A percentile compares a stretch with the other conserved stretches of the same genome.
Evolutionary conservation across 2,329 filamentous ascomycete species (phyloP).

Genomic region (Leptographium flavum): DNA sequence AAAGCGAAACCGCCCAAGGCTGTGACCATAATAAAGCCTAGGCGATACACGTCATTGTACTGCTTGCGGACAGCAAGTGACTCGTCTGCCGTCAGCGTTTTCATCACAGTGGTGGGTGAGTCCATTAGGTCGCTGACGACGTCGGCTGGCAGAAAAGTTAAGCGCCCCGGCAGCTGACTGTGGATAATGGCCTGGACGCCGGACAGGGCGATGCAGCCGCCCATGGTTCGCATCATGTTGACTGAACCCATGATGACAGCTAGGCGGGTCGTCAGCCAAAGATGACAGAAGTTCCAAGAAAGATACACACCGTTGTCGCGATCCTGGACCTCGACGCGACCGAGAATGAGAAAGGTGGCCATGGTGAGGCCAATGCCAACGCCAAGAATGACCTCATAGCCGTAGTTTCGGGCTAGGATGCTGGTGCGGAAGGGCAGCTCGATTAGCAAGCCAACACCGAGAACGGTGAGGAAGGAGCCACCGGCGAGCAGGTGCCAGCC

Average conservation of each 20-base stretch:
- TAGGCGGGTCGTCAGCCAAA: too few relatives aligned
- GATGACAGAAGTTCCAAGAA: neutral
- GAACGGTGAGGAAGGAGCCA: neutral
- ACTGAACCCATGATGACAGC: neutral
- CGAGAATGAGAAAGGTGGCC: neutral
- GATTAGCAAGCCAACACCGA: neutral
- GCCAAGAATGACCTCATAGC: neutral
- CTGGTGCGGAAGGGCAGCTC: neutral
- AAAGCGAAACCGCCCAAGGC: neutral
- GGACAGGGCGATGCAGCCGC: neutral
- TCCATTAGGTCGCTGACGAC: neutral
- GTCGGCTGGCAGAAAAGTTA: neutral
- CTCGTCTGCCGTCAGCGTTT: neutral
- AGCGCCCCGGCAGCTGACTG: neutral
- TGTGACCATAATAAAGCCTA: neutral
- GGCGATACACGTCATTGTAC: neutral
- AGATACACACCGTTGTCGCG: neutral
- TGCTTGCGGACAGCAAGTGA: neutral
- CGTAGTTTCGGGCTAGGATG: neutral
- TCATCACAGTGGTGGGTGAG: neutral
- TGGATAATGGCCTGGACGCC: neutral
- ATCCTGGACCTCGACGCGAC: neutral
- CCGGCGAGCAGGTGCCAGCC: neutral
- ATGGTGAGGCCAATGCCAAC: neutral
- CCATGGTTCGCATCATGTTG: constrained; percentile 1